Conservation (phyloP, 345 rosid genomes). For the Kernera saxatilis region DNA sequence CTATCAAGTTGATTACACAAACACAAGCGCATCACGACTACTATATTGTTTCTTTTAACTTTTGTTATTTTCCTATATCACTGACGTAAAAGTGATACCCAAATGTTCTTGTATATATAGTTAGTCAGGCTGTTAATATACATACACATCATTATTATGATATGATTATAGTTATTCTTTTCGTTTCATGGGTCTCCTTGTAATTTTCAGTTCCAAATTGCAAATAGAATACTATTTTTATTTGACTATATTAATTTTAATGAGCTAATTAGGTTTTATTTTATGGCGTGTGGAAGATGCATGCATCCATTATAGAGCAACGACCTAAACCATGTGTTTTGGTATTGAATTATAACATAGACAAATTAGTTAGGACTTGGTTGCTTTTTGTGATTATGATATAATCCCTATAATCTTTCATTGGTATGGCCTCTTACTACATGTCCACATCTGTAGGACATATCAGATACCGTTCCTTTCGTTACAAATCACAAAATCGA, state of each 20-base stretch:
- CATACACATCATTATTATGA: neutral
- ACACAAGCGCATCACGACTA: slow-evolving; percentile 14
- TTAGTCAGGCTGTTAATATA: too few species aligned
- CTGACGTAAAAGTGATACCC: neutral
- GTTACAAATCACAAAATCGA: too few species aligned
- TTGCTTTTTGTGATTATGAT: neutral
- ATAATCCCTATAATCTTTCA: neutral
- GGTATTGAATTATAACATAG: neutral
- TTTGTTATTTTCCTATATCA: neutral
- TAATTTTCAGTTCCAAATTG: neutral
- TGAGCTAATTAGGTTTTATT: neutral
- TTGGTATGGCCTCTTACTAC: neutral
- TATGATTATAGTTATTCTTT: neutral
- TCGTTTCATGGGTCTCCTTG: neutral
- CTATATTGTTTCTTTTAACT: neutral
- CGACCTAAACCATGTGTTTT: slow-evolving; percentile 19
- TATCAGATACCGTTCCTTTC: too few species aligned
- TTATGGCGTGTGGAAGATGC: slow-evolving; percentile 19
- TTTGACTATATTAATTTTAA: neutral
- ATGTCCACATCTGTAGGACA: neutral
- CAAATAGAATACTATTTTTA: neutral
- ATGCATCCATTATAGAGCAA: neutral
- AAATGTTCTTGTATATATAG: neutral
- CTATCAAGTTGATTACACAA: slow-evolving; percentile 5
- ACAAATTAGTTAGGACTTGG: neutral